Percentiles rank a stretch among this genome's conserved stretches.
These are phyloP conservation scores for Solanum habrochaites DNA, from an alignment of 257 asterid species.

Conservation along the genomic window DNA sequence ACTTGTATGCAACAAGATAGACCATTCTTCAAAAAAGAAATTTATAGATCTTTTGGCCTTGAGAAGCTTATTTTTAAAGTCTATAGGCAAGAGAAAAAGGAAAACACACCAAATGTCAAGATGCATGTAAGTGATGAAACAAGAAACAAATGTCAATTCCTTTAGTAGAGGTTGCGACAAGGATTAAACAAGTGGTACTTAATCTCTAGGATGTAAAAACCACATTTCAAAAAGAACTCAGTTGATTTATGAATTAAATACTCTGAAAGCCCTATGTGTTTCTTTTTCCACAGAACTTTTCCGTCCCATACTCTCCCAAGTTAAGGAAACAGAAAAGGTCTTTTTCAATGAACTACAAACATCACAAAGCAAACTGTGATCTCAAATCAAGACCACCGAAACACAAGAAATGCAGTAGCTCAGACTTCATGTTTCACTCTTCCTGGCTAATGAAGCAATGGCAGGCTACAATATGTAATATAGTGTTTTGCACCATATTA, in stretches of 20 bases:
- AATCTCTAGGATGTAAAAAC: background rate
- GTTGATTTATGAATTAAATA: background rate
- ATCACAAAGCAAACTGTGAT: background rate
- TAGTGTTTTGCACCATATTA: background rate
- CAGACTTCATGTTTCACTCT: background rate
- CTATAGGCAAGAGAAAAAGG: background rate
- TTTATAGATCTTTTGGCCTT: background rate
- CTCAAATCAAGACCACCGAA: background rate
- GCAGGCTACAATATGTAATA: background rate
- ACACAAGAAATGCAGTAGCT: background rate
- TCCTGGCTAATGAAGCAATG: background rate
- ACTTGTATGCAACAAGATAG: slow-evolving; percentile 23
- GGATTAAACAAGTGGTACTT: background rate
- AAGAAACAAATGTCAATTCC: background rate
- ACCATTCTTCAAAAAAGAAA: background rate
- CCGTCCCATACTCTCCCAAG: background rate
- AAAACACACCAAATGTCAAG: background rate
- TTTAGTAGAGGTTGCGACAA: background rate
- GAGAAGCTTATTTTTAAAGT: background rate
- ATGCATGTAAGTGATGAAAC: background rate
- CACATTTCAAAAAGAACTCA: background rate
- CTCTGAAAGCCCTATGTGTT: background rate
- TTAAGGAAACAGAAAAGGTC: background rate
- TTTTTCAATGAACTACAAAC: background rate
- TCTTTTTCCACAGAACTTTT: background rate